Evolutionary conservation across 495 filamentous ascomycete species (phyloP).

Genomic region (Lasiosphaeria hispida): DNA sequence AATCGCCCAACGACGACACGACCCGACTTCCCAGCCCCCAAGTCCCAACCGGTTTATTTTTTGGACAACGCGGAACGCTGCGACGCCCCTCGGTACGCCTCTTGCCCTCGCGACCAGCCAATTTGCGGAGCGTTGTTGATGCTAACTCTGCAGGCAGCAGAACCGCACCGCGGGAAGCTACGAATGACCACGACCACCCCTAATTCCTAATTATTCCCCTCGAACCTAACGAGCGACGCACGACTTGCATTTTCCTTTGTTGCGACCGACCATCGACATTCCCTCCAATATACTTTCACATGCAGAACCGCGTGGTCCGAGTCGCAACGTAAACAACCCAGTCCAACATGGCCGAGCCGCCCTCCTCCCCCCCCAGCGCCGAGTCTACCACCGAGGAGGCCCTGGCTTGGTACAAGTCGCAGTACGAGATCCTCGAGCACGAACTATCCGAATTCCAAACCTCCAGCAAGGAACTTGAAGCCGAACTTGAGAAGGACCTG

Average conservation of each 20-base stretch:
- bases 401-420: conserved; percentile 87
- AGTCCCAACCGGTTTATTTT: not conserved
- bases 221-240: conserved; percentile 15
- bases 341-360: conserved; percentile 56
- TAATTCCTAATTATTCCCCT: not conserved
- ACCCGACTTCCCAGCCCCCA: not conserved
- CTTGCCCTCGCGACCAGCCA: conserved; percentile 9
- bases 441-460: conserved; percentile 93
- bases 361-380: conserved; percentile 60
- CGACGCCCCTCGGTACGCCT: conserved; percentile 12
- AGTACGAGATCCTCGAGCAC: conserved; percentile 89
- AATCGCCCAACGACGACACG: conserved; percentile 14
- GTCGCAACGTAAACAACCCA: conserved; percentile 22
- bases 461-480: conserved; percentile 89
- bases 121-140: conserved; percentile 10
- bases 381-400: conserved; percentile 64
- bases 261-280: conserved; percentile 18
- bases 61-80: not conserved
- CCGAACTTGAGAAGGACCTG: conserved; percentile 93
- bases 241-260: conserved; percentile 16
- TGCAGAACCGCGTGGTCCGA: conserved; percentile 22
- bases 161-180: conserved; percentile 14
- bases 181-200: conserved; percentile 4
- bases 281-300: conserved; percentile 21
- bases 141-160: not conserved